Percentiles rank a stretch among this genome's conserved stretches.
Conservation (phyloP, 2,329 filamentous ascomycete species). For the Trichothecium sympodiale region DNA sequence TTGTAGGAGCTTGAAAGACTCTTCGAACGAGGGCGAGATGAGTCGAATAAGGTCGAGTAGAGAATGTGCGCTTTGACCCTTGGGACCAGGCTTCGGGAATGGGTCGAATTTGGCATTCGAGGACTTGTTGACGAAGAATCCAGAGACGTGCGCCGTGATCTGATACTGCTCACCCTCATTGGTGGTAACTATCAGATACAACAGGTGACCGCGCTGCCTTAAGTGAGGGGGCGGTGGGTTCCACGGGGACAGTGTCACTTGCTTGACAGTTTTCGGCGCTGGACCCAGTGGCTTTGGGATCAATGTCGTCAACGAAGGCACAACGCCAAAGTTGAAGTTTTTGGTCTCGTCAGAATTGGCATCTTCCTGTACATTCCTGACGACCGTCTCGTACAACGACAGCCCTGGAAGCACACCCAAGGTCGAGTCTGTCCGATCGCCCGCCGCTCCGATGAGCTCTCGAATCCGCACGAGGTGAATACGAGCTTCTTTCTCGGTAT, state of each 20-base stretch:
- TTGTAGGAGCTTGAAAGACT: constrained; percentile 66
- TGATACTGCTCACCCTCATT: constrained; percentile 93
- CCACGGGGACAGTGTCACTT: constrained; percentile 82
- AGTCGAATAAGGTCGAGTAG: constrained; percentile 68
- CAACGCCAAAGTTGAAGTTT: constrained; percentile 67
- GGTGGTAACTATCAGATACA: constrained; percentile 82
- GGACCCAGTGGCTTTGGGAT: constrained; percentile 56
- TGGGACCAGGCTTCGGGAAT: constrained; percentile 65
- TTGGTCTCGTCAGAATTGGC: constrained; percentile 20
- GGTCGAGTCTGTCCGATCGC: constrained; percentile 75
- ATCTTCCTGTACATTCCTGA: constrained; percentile 32
- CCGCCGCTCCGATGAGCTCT: constrained; percentile 86
- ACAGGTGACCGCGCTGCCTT: constrained; percentile 79
- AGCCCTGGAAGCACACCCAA: constrained; percentile 77
- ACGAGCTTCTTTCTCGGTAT: constrained; percentile 95
- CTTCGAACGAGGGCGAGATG: constrained; percentile 73
- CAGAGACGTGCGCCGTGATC: constrained; percentile 85
- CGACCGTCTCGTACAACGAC: constrained; percentile 77
- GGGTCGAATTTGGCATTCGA: constrained; percentile 94
- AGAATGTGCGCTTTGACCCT: constrained; percentile 72
- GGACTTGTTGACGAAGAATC: constrained; percentile 95
- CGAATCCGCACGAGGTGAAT: constrained; percentile 86
- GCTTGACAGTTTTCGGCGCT: constrained; percentile 83
- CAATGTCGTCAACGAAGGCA: constrained; percentile 58
- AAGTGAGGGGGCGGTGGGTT: constrained; percentile 91